phyloP scores from a whole-genome alignment of 305 asterid species.

The Fraxinus greggii region DNA sequence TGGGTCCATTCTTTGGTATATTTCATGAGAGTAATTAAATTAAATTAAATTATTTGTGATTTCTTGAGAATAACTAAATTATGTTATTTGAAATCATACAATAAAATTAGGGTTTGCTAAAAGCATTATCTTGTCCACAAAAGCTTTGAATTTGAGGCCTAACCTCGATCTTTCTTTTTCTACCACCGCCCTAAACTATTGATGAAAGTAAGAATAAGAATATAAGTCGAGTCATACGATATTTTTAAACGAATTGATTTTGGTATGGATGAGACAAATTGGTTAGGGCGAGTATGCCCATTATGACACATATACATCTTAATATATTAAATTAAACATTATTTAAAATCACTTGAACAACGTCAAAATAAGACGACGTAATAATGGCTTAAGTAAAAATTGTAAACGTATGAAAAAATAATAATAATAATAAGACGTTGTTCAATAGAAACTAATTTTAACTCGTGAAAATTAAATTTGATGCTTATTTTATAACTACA shows the following conservation, averaged over 20 bases:
- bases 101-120: not conserved
- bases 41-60: not conserved
- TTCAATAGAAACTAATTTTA: not conserved
- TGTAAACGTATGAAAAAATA: not conserved
- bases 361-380: too few relatives aligned
- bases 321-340: too few relatives aligned
- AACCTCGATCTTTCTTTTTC: too few relatives aligned
- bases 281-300: not conserved
- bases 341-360: not conserved
- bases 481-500: not conserved
- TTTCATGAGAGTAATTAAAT: not conserved
- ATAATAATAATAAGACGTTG: not conserved
- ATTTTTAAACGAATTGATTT: not conserved
- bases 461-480: not conserved
- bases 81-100: not conserved
- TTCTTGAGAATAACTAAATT: not conserved
- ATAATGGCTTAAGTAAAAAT: not conserved
- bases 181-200: not conserved
- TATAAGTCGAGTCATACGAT: not conserved
- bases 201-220: not conserved
- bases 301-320: not conserved
- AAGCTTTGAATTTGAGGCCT: not conserved
- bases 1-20: conserved; percentile 27
- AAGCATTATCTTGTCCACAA: not conserved
- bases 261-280: not conserved